phyloP scores from a whole-genome alignment of 73 alveolate species.

The Vitrella brassicaformis region DNA sequence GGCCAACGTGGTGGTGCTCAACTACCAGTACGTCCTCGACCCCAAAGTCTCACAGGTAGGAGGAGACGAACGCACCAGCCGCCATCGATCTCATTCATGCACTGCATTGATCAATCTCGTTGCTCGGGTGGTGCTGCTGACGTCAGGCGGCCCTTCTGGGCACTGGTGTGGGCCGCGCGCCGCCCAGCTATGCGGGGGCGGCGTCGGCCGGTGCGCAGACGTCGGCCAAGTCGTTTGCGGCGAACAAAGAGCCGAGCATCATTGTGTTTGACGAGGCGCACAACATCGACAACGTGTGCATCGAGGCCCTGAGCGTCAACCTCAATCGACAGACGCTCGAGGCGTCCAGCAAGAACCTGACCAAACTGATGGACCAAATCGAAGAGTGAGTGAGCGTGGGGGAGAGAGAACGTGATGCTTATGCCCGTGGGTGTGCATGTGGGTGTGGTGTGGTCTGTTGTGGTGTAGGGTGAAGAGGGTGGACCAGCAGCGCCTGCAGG shows the following conservation, averaged over 20 bases:
- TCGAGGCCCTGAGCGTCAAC: constrained; percentile 59
- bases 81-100: no score
- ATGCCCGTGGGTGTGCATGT: not conserved
- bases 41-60: constrained; percentile 52
- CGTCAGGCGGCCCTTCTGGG: not conserved
- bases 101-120: no score
- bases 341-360: constrained; percentile 26
- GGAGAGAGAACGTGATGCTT: not conserved
- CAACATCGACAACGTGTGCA: constrained; percentile 70
- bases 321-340: constrained; percentile 43
- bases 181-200: not conserved
- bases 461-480: not conserved
- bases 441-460: not conserved
- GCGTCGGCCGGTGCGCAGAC: not conserved
- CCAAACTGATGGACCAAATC: not conserved
- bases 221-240: not conserved
- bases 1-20: constrained; percentile 61
- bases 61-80: no score
- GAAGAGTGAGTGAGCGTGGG: not conserved
- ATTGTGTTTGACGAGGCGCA: constrained; percentile 73
- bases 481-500: not conserved
- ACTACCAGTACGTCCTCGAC: constrained; percentile 67
- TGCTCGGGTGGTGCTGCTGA: no score
- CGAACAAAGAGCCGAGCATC: constrained; percentile 36
- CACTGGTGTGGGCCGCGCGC: not conserved